Evolutionary conservation across 78 protist species (phyloP), one percentile per base, ranked within the genome.

Genomic region (Polysphondylium violaceum): DNA sequence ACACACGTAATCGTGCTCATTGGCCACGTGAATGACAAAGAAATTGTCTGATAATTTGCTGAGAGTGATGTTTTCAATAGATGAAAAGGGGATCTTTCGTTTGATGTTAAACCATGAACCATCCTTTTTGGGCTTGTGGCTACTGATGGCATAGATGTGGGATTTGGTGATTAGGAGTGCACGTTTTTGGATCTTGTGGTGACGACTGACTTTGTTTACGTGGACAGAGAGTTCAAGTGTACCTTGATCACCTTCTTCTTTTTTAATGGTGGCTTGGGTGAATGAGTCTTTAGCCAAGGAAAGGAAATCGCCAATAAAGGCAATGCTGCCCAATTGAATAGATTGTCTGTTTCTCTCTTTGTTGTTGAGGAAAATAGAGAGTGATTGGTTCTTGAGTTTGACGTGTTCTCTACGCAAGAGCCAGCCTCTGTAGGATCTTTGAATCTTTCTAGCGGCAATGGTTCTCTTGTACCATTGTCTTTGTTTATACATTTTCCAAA

Each of bases 261-360:
- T 43, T 63, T 67, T 56, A 0, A 77, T 14, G 11, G 81, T 53
- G 1, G 51, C 47, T 7, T 25, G 21, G 0, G 74, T 60, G 21
- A 4, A 67, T 23, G 38, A 12, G 44, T 74, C 86, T 47, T 51
- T 74, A 1, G 93, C 1, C 0, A 87, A 21, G 38, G 88, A 76
- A 5, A 87, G 27, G 55, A 87, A 87, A 29, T 87, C 93, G 43
- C 93, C 93, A 16, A 75, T 55, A 40, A 87, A 87, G 2, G 93
- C 86, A 0, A 53, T 40, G 11, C 44, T 33, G 4, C 65, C 38
- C 1, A 76, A 31, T 27, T 60, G 50, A 19, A 87, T 23, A 2
- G 64, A 40, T 9, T 68, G 40, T 38, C 93, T 76, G 38, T 87
- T 87, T 19, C 93, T 11, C 23, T 87, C 93, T 59, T 87, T 87